Conservation (phyloP, 768 basidiomycete genomes). For the Naematelia aurantialba region DNA sequence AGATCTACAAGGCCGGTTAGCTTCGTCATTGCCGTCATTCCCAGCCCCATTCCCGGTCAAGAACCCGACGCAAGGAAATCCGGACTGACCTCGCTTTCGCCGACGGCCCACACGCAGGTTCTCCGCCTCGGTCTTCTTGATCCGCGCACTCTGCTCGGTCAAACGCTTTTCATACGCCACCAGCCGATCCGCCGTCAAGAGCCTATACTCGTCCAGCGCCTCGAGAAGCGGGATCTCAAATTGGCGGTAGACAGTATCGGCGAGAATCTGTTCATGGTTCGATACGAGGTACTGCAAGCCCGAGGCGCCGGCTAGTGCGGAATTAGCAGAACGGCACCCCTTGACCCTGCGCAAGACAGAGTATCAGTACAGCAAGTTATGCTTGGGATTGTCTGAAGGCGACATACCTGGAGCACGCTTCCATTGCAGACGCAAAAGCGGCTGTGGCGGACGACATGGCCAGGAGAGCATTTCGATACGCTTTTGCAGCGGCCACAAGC, state of each 20-base stretch:
- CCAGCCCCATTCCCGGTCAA: no score
- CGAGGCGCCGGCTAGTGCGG: slow-evolving; percentile 75
- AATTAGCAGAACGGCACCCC: slow-evolving; percentile 52
- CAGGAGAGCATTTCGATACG: slow-evolving; percentile 75
- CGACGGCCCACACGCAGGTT: slow-evolving; percentile 65
- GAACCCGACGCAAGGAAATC: no score
- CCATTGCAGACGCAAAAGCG: slow-evolving; percentile 79
- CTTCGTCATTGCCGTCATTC: no score
- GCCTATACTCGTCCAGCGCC: slow-evolving; percentile 71
- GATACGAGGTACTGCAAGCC: slow-evolving; percentile 87
- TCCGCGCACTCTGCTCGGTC: slow-evolving; percentile 75
- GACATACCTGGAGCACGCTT: slow-evolving; percentile 73
- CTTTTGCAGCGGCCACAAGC: slow-evolving; percentile 71
- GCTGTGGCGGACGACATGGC: slow-evolving; percentile 79
- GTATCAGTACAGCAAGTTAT: slow-evolving; percentile 48
- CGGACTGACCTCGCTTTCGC: slow-evolving; percentile 71
- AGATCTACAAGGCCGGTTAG: no score
- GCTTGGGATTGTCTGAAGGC: slow-evolving; percentile 58
- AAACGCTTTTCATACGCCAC: slow-evolving; percentile 75
- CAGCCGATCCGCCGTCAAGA: slow-evolving; percentile 62
- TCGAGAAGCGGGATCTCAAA: slow-evolving; percentile 87
- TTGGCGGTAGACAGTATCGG: slow-evolving; percentile 76
- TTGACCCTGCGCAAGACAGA: slow-evolving; percentile 52
- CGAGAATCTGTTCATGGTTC: slow-evolving; percentile 87
- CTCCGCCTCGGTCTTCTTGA: slow-evolving; percentile 76